Evolutionary conservation across 768 basidiomycete species (phyloP).

Genomic region (Roridomyces roridus): DNA sequence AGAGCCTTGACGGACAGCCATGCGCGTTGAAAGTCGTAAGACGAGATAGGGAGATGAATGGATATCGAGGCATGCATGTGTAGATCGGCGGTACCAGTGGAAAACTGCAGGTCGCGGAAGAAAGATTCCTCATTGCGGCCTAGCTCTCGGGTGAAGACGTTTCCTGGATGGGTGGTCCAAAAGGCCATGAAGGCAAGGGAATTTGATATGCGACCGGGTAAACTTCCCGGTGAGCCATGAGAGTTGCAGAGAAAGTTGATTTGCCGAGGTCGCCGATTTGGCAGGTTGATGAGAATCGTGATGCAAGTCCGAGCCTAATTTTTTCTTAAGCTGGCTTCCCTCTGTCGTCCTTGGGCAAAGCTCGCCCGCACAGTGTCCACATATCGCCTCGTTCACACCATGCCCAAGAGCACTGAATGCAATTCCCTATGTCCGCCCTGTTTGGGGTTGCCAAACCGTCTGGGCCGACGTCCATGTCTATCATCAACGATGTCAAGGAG

Average conservation of each 20-base stretch:
- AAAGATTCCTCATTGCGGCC: slow-evolving; percentile 47
- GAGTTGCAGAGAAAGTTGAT: no score
- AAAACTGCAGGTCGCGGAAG: slow-evolving; percentile 44
- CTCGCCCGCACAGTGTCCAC: background rate
- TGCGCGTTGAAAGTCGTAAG: slow-evolving; percentile 38
- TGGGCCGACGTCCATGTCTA: slow-evolving; percentile 90
- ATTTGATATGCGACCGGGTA: no score
- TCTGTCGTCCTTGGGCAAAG: no score
- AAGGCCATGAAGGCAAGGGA: background rate
- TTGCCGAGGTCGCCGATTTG: no score
- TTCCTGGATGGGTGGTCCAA: slow-evolving; percentile 15
- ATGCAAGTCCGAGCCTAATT: background rate
- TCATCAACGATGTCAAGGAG: slow-evolving; percentile 85
- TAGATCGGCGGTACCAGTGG: slow-evolving; percentile 52
- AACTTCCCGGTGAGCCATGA: no score
- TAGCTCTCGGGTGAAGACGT: slow-evolving; percentile 43
- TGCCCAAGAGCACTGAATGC: slow-evolving; percentile 69
- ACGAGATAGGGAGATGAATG: slow-evolving; percentile 22
- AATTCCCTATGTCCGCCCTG: slow-evolving; percentile 74
- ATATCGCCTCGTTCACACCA: slow-evolving; percentile 33
- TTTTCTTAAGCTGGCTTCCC: no score
- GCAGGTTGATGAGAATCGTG: no score
- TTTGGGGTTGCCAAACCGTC: slow-evolving; percentile 93
- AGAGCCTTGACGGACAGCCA: slow-evolving; percentile 56
- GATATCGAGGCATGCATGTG: slow-evolving; percentile 41